Conservation (phyloP, 2,329 filamentous ascomycete species). For the Fusarium dimerum region DNA sequence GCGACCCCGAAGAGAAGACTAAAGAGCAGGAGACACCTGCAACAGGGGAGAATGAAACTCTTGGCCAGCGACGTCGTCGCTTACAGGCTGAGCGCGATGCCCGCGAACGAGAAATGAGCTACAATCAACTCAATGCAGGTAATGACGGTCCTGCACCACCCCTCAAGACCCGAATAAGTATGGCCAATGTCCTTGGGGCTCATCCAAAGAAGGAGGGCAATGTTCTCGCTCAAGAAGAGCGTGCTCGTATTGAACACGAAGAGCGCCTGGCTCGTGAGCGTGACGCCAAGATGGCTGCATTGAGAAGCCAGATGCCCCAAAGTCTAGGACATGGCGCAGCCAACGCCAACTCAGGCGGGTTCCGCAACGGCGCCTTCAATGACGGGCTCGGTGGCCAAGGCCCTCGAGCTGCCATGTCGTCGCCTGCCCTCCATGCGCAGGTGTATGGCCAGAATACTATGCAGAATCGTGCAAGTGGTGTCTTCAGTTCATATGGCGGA, state of each 20-base stretch:
- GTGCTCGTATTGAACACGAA: conserved; percentile 43
- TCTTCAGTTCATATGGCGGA: conserved; percentile 33
- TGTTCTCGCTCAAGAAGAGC: conserved; percentile 43
- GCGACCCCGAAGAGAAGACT: conserved; percentile 47
- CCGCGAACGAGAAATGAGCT: conserved; percentile 55
- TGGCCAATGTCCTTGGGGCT: conserved; percentile 59
- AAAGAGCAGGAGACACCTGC: conserved; percentile 37
- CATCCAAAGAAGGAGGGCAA: conserved; percentile 45
- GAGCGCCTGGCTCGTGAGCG: conserved; percentile 42
- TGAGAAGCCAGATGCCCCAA: conserved; percentile 52
- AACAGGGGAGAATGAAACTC: conserved; percentile 66
- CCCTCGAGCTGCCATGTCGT: conserved; percentile 27
- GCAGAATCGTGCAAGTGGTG: conserved; percentile 33
- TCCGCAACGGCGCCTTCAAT: conserved; percentile 55
- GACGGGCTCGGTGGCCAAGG: conserved; percentile 48
- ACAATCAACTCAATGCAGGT: conserved; percentile 29
- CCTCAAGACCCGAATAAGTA: conserved; percentile 44
- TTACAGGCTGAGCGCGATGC: conserved; percentile 71
- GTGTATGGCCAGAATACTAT: conserved; percentile 21
- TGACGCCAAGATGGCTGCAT: conserved; percentile 49
- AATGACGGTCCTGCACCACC: conserved; percentile 4
- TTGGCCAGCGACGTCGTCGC: conserved; percentile 74
- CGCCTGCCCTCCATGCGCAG: conserved; percentile 29
- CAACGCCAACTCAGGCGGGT: conserved; percentile 45
- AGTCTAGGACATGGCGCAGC: conserved; percentile 33